Conservation (phyloP, 2,329 filamentous ascomycete genomes). For the Xylaria sp. region DNA sequence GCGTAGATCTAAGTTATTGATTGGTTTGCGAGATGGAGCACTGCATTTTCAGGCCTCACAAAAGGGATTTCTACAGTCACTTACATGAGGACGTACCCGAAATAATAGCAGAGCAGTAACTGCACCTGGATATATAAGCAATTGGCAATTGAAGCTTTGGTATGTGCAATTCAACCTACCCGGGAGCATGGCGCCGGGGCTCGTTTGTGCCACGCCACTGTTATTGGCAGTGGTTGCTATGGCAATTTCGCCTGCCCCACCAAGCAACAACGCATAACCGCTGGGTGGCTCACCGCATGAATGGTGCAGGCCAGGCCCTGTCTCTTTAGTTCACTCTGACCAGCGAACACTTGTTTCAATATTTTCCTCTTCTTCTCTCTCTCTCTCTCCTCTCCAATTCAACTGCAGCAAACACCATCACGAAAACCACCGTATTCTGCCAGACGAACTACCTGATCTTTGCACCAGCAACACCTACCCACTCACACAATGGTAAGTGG, state of each 20-base stretch:
- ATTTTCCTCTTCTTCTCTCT: conserved; percentile 25
- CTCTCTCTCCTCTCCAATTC: conserved; percentile 30
- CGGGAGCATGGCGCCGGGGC: not conserved
- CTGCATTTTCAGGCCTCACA: not conserved
- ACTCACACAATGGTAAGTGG: conserved; percentile 45
- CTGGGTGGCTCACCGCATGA: conserved; percentile 30
- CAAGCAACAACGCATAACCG: conserved; percentile 27
- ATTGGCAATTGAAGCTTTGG: not conserved
- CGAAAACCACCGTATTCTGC: conserved; percentile 32
- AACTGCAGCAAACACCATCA: conserved; percentile 44
- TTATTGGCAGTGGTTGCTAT: conserved; percentile 41
- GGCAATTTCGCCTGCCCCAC: conserved; percentile 43
- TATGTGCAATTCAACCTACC: not conserved
- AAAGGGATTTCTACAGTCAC: not conserved
- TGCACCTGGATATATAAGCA: too few species aligned
- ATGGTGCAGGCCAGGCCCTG: conserved; percentile 39
- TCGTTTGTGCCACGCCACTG: not conserved
- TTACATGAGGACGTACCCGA: not conserved
- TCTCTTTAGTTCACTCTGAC: conserved; percentile 36
- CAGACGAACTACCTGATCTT: conserved; percentile 25
- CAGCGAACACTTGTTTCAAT: conserved; percentile 37
- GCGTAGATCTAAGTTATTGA: too few species aligned
- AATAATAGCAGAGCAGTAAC: too few species aligned
- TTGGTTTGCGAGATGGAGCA: not conserved
- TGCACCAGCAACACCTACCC: conserved; percentile 7